These are phyloP conservation scores for Orychophragmus violaceus DNA, from an alignment of 345 rosid species.

Conservation along the genomic window DNA sequence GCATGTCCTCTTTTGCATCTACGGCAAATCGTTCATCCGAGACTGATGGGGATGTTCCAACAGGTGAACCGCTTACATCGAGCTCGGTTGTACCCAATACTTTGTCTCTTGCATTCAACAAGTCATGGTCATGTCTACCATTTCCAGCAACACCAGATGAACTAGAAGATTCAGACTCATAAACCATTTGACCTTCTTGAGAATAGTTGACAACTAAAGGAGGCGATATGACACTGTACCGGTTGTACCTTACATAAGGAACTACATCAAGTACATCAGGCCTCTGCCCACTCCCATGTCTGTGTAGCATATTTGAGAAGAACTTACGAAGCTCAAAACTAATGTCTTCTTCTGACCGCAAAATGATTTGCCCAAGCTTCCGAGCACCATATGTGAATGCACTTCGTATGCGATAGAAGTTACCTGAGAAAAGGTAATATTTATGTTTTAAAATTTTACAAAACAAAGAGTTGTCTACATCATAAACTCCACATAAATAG, in stretches of 20 bases:
- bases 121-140: conserved; percentile 29
- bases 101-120: neutral
- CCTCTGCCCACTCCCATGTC: conserved; percentile 77
- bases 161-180: conserved; percentile 27
- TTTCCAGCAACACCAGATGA: neutral
- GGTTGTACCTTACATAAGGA: conserved; percentile 38
- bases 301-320: conserved; percentile 66
- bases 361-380: conserved; percentile 65
- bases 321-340: conserved; percentile 56
- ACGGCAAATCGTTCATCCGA: conserved; percentile 44
- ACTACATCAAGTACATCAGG: conserved; percentile 68
- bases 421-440: conserved; percentile 42
- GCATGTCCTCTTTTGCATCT: conserved; percentile 49
- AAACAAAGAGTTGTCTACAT: neutral
- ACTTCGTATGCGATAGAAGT: conserved; percentile 76
- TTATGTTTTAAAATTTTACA: neutral
- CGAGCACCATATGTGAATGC: conserved; percentile 90
- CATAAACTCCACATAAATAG: neutral
- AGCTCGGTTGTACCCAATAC: conserved; percentile 2
- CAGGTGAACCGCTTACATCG: conserved; percentile 5
- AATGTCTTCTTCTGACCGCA: conserved; percentile 47
- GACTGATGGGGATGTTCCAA: conserved; percentile 23
- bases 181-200: conserved; percentile 41
- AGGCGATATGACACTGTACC: conserved; percentile 24
- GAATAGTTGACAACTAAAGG: conserved; percentile 34